Evolutionary conservation across 2,329 filamentous ascomycete genomes (phyloP).

Genomic region (Sphaerulina musiva): DNA sequence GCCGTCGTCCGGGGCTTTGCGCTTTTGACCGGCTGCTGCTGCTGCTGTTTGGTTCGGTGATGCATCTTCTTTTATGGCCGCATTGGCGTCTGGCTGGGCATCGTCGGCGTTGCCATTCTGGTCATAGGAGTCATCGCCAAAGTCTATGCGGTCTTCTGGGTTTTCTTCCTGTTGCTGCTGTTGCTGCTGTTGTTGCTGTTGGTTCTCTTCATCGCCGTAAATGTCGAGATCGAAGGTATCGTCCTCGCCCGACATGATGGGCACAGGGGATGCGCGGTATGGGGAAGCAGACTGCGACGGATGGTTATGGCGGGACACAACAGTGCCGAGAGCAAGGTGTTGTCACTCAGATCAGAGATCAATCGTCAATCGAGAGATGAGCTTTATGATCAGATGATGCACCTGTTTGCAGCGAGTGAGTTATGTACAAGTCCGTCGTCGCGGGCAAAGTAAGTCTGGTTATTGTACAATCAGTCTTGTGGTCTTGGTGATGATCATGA

Average conservation of each 20-base stretch:
- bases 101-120: not conserved
- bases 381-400: not conserved
- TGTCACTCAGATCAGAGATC: slow-evolving; percentile 1
- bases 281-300: slow-evolving; percentile 10
- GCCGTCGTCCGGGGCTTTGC: slow-evolving; percentile 54
- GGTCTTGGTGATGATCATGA: slow-evolving; percentile 6
- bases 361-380: not conserved
- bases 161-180: slow-evolving; percentile 19
- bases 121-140: slow-evolving; percentile 18
- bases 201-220: slow-evolving; percentile 52
- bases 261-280: not conserved
- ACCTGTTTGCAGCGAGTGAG: slow-evolving; percentile 3
- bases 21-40: slow-evolving; percentile 54
- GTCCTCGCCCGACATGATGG: slow-evolving; percentile 48
- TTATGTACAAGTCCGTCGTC: slow-evolving; percentile 23
- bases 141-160: slow-evolving; percentile 21
- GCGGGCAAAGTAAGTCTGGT: slow-evolving; percentile 21
- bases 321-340: not conserved
- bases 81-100: slow-evolving; percentile 15
- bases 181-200: slow-evolving; percentile 28
- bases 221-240: slow-evolving; percentile 67
- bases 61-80: slow-evolving; percentile 15
- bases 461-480: slow-evolving; percentile 23
- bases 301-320: slow-evolving; percentile 1
- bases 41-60: slow-evolving; percentile 16